Conservation (phyloP, 495 filamentous ascomycete species). For the Aspergillus steynii region DNA sequence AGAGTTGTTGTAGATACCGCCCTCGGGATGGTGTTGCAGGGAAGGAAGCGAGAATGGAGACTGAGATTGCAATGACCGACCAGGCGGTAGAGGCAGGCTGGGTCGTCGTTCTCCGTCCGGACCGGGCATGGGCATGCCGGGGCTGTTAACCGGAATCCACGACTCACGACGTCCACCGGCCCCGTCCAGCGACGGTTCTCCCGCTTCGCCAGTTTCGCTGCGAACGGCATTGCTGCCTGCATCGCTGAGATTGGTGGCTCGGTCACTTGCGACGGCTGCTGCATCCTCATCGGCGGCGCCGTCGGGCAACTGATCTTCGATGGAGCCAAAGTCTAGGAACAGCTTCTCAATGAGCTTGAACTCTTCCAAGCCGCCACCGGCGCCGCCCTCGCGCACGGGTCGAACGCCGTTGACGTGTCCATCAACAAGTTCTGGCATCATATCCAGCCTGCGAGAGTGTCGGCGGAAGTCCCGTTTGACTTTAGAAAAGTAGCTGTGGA, state of each 20-base stretch:
- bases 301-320: constrained; percentile 48
- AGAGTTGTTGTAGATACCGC: constrained; percentile 36
- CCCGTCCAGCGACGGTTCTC: constrained; percentile 36
- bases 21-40: constrained; percentile 45
- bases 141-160: constrained; percentile 48
- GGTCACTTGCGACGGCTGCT: constrained; percentile 27
- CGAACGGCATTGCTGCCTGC: constrained; percentile 44
- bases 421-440: constrained; percentile 35
- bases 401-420: constrained; percentile 40
- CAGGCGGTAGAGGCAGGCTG: constrained; percentile 43
- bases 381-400: constrained; percentile 50
- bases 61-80: constrained; percentile 38
- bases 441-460: constrained; percentile 44
- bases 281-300: constrained; percentile 34
- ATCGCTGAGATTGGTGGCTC: constrained; percentile 40
- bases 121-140: constrained; percentile 35
- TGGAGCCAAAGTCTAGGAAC: constrained; percentile 57
- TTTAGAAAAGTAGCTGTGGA: constrained; percentile 65
- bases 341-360: constrained; percentile 62
- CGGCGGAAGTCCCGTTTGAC: constrained; percentile 62
- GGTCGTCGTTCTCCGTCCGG: constrained; percentile 45
- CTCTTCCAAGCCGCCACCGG: constrained; percentile 69
- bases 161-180: constrained; percentile 43
- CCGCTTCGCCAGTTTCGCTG: constrained; percentile 40
- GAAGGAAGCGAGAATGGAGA: constrained; percentile 45